Conservation (phyloP, 2,329 filamentous ascomycete species). For the Xylaria sp. region DNA sequence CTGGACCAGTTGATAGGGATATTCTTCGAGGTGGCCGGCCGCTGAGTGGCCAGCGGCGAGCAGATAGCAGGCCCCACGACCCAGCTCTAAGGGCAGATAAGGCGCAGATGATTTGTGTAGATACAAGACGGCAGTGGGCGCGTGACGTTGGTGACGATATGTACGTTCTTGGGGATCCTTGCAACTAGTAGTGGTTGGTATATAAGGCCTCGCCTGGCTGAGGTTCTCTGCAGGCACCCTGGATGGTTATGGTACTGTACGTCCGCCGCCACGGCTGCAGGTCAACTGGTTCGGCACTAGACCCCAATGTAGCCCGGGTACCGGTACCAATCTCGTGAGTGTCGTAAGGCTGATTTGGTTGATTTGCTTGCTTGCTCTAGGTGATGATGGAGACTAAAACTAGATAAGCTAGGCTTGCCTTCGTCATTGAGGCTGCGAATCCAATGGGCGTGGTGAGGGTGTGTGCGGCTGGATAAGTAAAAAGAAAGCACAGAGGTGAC, state of each 20-base stretch:
- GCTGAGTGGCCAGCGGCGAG: constrained; percentile 13
- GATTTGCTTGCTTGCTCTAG: constrained; percentile 41
- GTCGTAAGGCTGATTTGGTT: constrained; percentile 29
- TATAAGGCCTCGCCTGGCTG: constrained; percentile 20
- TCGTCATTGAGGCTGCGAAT: constrained; percentile 55
- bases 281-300: constrained; percentile 20
- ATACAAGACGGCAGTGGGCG: constrained; percentile 14
- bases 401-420: constrained; percentile 64
- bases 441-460: constrained; percentile 3
- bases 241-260: constrained; percentile 18
- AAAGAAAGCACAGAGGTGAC: constrained; percentile 1
- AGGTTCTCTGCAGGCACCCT: constrained; percentile 26
- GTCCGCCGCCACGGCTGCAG: constrained; percentile 27
- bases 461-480: constrained; percentile 1
- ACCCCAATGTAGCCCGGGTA: constrained; percentile 19
- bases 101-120: constrained; percentile 8
- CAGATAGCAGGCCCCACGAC: constrained; percentile 4
- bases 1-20: constrained; percentile 19
- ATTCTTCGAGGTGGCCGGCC: constrained; percentile 8
- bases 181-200: constrained; percentile 17
- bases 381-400: constrained; percentile 59
- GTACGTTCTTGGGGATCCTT: constrained; percentile 15
- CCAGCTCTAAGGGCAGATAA: neutral
- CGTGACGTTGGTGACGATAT: constrained; percentile 21
- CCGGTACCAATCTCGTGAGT: constrained; percentile 19